Percentiles rank a stretch among this genome's conserved stretches.
These are phyloP conservation scores for Zymoseptoria ardabiliae DNA, from an alignment of 2,329 filamentous ascomycete genomes.

Conservation along the genomic window DNA sequence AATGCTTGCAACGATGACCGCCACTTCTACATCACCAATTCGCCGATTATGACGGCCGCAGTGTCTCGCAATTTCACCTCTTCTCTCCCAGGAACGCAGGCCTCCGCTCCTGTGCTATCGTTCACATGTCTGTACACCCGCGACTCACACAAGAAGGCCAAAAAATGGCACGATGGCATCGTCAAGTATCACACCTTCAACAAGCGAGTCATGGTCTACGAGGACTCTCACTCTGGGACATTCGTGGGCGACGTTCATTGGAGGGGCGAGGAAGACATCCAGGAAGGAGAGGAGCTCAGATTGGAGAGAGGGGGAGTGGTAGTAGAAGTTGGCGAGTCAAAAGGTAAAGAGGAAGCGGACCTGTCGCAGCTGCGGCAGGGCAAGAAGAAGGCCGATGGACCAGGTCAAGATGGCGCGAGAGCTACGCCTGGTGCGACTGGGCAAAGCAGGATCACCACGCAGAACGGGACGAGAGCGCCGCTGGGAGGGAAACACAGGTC, in stretches of 20 bases:
- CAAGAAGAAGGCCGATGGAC: slow-evolving; percentile 40
- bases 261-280: slow-evolving; percentile 59
- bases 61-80: slow-evolving; percentile 30
- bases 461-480: not conserved
- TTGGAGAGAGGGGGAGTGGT: slow-evolving; percentile 69
- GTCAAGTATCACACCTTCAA: slow-evolving; percentile 89
- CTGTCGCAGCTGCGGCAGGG: slow-evolving; percentile 68
- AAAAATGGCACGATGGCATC: slow-evolving; percentile 87
- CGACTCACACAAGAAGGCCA: slow-evolving; percentile 78
- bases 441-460: not conserved
- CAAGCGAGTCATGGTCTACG: slow-evolving; percentile 82
- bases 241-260: slow-evolving; percentile 81
- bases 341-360: slow-evolving; percentile 70
- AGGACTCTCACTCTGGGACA: slow-evolving; percentile 58
- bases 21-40: not conserved
- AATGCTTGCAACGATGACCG: not conserved
- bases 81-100: slow-evolving; percentile 46
- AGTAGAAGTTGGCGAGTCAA: slow-evolving; percentile 70
- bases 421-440: not conserved
- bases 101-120: slow-evolving; percentile 69
- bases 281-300: slow-evolving; percentile 73
- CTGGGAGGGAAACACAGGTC: slow-evolving; percentile 42
- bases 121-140: slow-evolving; percentile 82
- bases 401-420: not conserved
- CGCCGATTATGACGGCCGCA: slow-evolving; percentile 26